A percentile compares a stretch with the other conserved stretches of the same genome.
Conservation (phyloP, 2,329 filamentous ascomycete species). For the Fusarium hainanense region DNA sequence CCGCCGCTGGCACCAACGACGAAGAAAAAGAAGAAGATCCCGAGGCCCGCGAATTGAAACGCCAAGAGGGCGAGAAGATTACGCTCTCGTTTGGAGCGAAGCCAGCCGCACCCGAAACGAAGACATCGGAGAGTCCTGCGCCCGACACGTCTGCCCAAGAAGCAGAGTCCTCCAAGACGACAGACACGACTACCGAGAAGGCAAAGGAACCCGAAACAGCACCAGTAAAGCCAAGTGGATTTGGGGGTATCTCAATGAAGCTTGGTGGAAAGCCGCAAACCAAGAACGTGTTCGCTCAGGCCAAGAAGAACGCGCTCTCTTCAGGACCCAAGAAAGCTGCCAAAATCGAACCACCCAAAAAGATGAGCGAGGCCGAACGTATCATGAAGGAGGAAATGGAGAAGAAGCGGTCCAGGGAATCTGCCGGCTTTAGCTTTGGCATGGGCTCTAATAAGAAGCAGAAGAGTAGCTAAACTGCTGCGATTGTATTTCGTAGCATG, state of each 20-base stretch:
- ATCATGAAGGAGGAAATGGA: slow-evolving; percentile 91
- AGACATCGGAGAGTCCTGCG: slow-evolving; percentile 34
- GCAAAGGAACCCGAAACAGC: slow-evolving; percentile 27
- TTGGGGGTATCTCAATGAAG: slow-evolving; percentile 70
- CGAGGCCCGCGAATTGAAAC: slow-evolving; percentile 62
- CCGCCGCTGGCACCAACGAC: slow-evolving; percentile 56
- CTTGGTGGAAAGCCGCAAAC: slow-evolving; percentile 71
- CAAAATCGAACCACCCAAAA: slow-evolving; percentile 74
- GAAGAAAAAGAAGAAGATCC: slow-evolving; percentile 56
- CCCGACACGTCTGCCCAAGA: slow-evolving; percentile 16
- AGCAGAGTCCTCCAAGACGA: slow-evolving; percentile 11
- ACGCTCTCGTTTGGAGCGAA: slow-evolving; percentile 73
- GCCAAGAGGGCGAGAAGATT: slow-evolving; percentile 79
- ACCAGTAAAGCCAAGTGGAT: slow-evolving; percentile 49
- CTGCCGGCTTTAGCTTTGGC: slow-evolving; percentile 58
- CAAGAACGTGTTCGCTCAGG: slow-evolving; percentile 79
- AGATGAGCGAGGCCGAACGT: slow-evolving; percentile 87
- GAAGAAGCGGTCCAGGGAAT: slow-evolving; percentile 69
- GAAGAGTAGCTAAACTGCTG: slow-evolving; percentile 47
- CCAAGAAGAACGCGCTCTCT: slow-evolving; percentile 75
- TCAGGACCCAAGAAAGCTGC: slow-evolving; percentile 70
- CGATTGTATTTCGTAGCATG: neutral
- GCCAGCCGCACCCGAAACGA: slow-evolving; percentile 36
- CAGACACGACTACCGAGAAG: slow-evolving; percentile 14
- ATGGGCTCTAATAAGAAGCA: slow-evolving; percentile 65